phyloP scores from a whole-genome alignment of 164 flowering plant species.

The Warburgia ugandensis region DNA sequence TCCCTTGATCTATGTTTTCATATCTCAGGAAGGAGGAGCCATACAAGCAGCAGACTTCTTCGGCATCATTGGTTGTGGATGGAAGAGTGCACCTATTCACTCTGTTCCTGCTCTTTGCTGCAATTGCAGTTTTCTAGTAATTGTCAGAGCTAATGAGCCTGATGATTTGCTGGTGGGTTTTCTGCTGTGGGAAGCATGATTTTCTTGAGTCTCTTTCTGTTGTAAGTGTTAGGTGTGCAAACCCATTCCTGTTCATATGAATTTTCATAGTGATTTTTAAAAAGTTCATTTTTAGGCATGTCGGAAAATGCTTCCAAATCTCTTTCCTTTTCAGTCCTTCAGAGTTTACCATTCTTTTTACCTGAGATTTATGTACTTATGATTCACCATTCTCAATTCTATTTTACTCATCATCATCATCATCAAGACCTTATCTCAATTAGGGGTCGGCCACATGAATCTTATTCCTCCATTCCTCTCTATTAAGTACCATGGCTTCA shows the following conservation, averaged over 20 bases:
- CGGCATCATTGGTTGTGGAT: slow-evolving; percentile 23
- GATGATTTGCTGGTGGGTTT: neutral
- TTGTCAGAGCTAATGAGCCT: neutral
- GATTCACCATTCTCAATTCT: slow-evolving; percentile 4
- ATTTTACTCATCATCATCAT: too few species aligned
- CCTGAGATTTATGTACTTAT: slow-evolving; percentile 3
- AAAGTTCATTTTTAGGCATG: neutral
- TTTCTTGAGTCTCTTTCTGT: neutral
- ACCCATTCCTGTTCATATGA: slow-evolving; percentile 2
- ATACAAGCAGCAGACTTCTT: slow-evolving; percentile 23
- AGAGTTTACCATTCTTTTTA: neutral
- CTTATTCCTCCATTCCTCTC: too few species aligned
- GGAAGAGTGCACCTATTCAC: slow-evolving; percentile 1
- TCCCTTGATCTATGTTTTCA: neutral
- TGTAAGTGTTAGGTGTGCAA: slow-evolving; percentile 7
- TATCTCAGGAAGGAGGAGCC: slow-evolving; percentile 41
- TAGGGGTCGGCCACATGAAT: too few species aligned
- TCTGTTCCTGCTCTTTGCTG: slow-evolving; percentile 3
- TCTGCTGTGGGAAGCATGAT: neutral
- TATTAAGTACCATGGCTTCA: too few species aligned
- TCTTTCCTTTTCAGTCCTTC: slow-evolving; percentile 7
- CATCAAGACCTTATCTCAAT: too few species aligned
- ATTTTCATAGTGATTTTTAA: neutral
- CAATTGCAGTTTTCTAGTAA: slow-evolving; percentile 3
- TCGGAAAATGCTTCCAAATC: neutral